Evolutionary conservation across 2,329 filamentous ascomycete species (phyloP).

Genomic region (Taxawa tesnikishii): DNA sequence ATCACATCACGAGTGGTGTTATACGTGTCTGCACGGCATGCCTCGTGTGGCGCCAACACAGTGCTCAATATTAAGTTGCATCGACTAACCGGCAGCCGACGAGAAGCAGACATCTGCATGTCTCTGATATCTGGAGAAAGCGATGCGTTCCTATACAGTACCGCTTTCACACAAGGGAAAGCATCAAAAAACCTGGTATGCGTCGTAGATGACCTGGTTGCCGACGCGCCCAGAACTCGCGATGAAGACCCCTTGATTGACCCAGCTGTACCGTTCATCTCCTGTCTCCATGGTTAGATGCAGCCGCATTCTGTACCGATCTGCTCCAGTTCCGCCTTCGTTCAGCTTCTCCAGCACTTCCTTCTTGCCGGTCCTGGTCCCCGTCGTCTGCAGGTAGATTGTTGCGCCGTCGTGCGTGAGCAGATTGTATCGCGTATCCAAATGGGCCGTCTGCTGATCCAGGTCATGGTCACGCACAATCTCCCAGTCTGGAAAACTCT

Average conservation of each 20-base stretch:
- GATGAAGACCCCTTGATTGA: conserved; percentile 14
- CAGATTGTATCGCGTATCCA: conserved; percentile 17
- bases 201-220: conserved; percentile 14
- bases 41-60: no score
- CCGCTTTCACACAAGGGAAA: no score
- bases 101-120: no score
- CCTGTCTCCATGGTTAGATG: conserved; percentile 17
- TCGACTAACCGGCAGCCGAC: no score
- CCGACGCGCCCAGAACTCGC: conserved; percentile 12
- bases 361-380: conserved; percentile 14
- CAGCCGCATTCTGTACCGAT: conserved; percentile 17
- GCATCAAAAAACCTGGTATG: conserved; percentile 13
- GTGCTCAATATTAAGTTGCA: no score
- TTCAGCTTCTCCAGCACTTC: conserved; percentile 13
- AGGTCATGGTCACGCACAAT: conserved; percentile 12
- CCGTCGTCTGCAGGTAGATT: conserved; percentile 16
- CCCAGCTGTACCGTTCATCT: conserved; percentile 15
- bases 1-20: no score
- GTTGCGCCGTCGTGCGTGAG: conserved; percentile 15
- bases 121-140: no score
- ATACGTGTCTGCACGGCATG: no score
- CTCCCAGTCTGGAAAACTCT: conserved; percentile 11
- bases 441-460: conserved; percentile 15
- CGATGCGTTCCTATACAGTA: no score
- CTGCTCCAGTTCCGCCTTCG: conserved; percentile 12